phyloP scores from a whole-genome alignment of 805 yeast species.

The Zygosaccharomyces lentus region DNA sequence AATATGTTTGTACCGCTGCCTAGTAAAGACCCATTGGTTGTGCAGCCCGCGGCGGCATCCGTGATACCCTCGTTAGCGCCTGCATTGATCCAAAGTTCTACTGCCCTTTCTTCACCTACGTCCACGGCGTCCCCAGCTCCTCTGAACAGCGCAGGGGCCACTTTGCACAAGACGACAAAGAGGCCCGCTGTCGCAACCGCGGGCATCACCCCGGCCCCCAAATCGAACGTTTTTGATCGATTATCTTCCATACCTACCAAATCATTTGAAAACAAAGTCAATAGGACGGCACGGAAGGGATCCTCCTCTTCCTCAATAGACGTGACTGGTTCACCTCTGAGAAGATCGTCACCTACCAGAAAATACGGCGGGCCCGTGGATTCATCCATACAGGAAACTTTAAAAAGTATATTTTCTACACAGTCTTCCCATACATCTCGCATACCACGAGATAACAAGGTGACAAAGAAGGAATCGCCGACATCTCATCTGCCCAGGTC shows the following conservation, averaged over 20 bases:
- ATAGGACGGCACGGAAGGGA: conserved; percentile 10
- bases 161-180: conserved; percentile 5
- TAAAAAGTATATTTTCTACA: conserved; percentile 28
- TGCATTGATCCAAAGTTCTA: background rate
- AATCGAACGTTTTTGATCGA: conserved; percentile 30
- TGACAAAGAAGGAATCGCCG: background rate
- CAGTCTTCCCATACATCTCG: background rate
- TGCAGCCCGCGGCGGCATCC: conserved; percentile 15
- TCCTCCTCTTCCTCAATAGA: conserved; percentile 25
- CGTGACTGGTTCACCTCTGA: conserved; percentile 30
- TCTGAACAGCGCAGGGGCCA: background rate
- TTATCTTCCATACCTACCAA: conserved; percentile 29
- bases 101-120: background rate
- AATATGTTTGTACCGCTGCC: conserved; percentile 36
- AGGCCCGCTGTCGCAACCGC: conserved; percentile 5
- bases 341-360: conserved; percentile 18
- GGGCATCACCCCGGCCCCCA: background rate
- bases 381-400: conserved; percentile 26
- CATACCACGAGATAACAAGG: background rate
- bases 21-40: conserved; percentile 32
- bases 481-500: background rate
- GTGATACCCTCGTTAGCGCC: conserved; percentile 1
- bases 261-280: conserved; percentile 31
- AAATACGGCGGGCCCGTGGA: conserved; percentile 15
- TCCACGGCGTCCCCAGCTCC: background rate